These are phyloP conservation scores for Primulina huaijiensis DNA, from an alignment of 257 asterid species.

Conservation along the genomic window DNA sequence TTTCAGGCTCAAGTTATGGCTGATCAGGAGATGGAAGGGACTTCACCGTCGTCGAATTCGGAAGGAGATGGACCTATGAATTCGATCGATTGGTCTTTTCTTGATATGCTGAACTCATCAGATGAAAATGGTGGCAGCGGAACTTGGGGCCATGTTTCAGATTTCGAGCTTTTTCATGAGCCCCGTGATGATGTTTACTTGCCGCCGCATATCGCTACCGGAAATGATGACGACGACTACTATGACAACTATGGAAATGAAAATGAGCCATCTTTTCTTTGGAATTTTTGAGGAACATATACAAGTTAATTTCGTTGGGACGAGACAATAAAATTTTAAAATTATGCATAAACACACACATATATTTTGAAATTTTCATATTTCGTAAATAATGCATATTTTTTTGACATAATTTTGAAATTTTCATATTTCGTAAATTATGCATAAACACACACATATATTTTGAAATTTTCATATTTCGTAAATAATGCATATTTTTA, in stretches of 20 bases:
- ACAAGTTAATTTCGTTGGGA: too few relatives aligned
- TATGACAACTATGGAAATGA: conserved; percentile 13
- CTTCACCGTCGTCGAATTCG: not conserved
- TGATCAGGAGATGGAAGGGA: not conserved
- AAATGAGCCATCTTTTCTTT: conserved; percentile 37
- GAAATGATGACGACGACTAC: not conserved
- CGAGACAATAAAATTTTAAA: too few relatives aligned
- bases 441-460: too few relatives aligned
- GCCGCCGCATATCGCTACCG: conserved; percentile 26
- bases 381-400: too few relatives aligned
- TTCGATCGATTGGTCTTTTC: conserved; percentile 46
- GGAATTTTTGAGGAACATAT: conserved; percentile 39
- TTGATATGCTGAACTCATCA: conserved; percentile 32
- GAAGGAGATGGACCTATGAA: conserved; percentile 14
- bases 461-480: too few relatives aligned
- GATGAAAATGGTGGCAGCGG: conserved; percentile 1
- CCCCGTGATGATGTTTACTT: conserved; percentile 41
- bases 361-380: too few relatives aligned
- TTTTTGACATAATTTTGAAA: too few relatives aligned
- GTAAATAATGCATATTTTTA: too few relatives aligned
- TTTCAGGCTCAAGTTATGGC: conserved; percentile 11
- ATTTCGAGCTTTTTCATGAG: conserved; percentile 43
- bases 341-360: too few relatives aligned
- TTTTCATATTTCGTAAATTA: too few relatives aligned
- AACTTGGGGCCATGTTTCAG: conserved; percentile 23